These are phyloP conservation scores for Fusarium sp. DNA, from an alignment of 2,329 filamentous ascomycete species.

Conservation along the genomic window DNA sequence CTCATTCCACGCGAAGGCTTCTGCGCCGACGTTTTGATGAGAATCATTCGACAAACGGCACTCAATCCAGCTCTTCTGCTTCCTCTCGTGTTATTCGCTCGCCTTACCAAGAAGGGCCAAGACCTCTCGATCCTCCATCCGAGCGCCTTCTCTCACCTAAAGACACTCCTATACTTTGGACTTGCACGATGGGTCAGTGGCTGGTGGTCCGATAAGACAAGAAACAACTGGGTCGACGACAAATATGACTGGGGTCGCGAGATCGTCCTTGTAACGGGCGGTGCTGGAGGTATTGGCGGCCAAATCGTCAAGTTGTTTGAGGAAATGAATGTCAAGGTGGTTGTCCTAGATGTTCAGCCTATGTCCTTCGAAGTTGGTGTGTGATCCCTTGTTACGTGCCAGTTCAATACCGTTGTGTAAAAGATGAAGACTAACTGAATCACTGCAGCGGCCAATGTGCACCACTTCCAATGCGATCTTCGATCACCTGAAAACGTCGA, in stretches of 20 bases:
- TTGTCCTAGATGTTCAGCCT: constrained; percentile 77
- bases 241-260: constrained; percentile 76
- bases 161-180: constrained; percentile 51
- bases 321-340: constrained; percentile 74
- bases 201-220: constrained; percentile 53
- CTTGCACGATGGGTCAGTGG: constrained; percentile 48
- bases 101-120: constrained; percentile 73
- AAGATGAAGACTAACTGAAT: constrained; percentile 23
- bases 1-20: constrained; percentile 70
- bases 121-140: constrained; percentile 67
- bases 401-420: neutral
- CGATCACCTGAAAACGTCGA: constrained; percentile 68
- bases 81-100: constrained; percentile 72
- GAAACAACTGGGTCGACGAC: constrained; percentile 55
- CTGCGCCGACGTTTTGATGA: constrained; percentile 70
- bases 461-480: constrained; percentile 79
- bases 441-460: constrained; percentile 63
- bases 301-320: constrained; percentile 75
- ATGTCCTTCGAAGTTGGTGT: constrained; percentile 66
- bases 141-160: constrained; percentile 63
- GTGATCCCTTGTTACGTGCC: constrained; percentile 35
- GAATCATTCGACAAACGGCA: constrained; percentile 69
- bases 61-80: constrained; percentile 75
- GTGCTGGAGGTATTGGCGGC: constrained; percentile 79
- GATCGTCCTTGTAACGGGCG: constrained; percentile 80